A percentile compares a stretch with the other conserved stretches of the same genome.
These are phyloP conservation scores for Alternaria brassicicola DNA, from an alignment of 2,329 filamentous ascomycete genomes.

Conservation along the genomic window DNA sequence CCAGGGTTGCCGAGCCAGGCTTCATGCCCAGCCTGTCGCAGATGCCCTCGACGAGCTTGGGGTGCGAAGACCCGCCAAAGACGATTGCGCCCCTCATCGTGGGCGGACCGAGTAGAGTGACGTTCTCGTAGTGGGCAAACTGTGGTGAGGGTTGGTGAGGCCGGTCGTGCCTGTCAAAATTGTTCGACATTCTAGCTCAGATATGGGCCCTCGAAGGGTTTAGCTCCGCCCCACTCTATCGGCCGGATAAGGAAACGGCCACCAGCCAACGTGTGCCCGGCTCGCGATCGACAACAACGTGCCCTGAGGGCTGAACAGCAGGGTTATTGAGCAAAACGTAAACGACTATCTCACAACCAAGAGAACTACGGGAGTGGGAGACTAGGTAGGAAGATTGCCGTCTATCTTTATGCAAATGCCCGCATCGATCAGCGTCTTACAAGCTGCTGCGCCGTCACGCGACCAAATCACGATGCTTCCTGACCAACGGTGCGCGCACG, in stretches of 20 bases:
- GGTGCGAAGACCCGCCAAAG: conserved; percentile 71
- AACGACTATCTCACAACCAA: not conserved
- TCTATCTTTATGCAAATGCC: conserved; percentile 14
- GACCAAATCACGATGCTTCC: conserved; percentile 26
- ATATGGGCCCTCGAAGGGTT: conserved; percentile 12
- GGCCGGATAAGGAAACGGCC: conserved; percentile 3
- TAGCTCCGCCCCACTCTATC: conserved; percentile 6
- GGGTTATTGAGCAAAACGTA: not conserved
- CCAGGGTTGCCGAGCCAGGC: conserved; percentile 64
- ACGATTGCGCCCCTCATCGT: conserved; percentile 71
- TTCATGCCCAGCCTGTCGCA: conserved; percentile 69
- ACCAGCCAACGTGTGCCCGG: conserved; percentile 9
- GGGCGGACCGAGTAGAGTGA: conserved; percentile 44
- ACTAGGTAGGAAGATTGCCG: not conserved
- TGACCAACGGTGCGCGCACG: conserved; percentile 35
- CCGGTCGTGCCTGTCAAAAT: conserved; percentile 29
- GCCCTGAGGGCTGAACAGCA: not conserved
- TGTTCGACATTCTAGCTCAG: conserved; percentile 29
- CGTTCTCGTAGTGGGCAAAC: conserved; percentile 37
- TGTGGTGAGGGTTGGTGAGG: conserved; percentile 24
- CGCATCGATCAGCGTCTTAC: conserved; percentile 23
- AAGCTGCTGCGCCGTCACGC: conserved; percentile 38
- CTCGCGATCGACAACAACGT: conserved; percentile 11
- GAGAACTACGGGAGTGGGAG: not conserved
- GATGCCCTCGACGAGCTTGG: conserved; percentile 67